Percentiles rank a stretch among this genome's conserved stretches.
Conservation (phyloP, 2,329 filamentous ascomycete genomes). For the Colletotrichum nymphaeae region DNA sequence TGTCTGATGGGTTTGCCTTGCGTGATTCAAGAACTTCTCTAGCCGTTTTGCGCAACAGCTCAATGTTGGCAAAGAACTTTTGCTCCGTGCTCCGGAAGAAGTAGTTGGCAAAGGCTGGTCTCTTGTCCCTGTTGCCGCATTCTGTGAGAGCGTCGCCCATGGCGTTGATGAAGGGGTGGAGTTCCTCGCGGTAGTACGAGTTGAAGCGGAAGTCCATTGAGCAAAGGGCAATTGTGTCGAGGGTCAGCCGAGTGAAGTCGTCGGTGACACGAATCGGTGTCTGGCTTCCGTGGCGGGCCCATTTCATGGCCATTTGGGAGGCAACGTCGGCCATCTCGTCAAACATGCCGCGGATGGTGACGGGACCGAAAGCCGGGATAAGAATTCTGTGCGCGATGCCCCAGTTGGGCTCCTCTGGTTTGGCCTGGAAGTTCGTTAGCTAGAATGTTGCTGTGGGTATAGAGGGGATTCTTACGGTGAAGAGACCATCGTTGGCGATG, state of each 20-base stretch:
- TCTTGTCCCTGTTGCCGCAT: slow-evolving; percentile 60
- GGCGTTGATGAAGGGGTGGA: slow-evolving; percentile 55
- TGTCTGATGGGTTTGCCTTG: slow-evolving; percentile 58
- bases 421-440: slow-evolving; percentile 15
- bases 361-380: slow-evolving; percentile 76
- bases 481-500: slow-evolving; percentile 56
- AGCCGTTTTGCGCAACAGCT: slow-evolving; percentile 62
- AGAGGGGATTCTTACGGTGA: slow-evolving; percentile 30
- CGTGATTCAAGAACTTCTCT: slow-evolving; percentile 70
- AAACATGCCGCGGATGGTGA: slow-evolving; percentile 72
- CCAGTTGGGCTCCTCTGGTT: slow-evolving; percentile 36
- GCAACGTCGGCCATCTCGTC: slow-evolving; percentile 64
- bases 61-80: slow-evolving; percentile 62
- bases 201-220: slow-evolving; percentile 71
- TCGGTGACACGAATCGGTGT: slow-evolving; percentile 64
- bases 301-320: slow-evolving; percentile 64
- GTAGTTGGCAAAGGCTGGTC: slow-evolving; percentile 58
- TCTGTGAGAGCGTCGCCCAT: slow-evolving; percentile 71
- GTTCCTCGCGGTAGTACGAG: slow-evolving; percentile 64
- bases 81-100: slow-evolving; percentile 55
- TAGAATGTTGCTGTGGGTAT: background rate
- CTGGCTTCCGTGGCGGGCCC: slow-evolving; percentile 55
- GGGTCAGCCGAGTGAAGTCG: slow-evolving; percentile 71
- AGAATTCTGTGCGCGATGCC: slow-evolving; percentile 72
- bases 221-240: slow-evolving; percentile 72